Conservation (phyloP, 2,329 filamentous ascomycete genomes). For the Pyricularia grisea region DNA sequence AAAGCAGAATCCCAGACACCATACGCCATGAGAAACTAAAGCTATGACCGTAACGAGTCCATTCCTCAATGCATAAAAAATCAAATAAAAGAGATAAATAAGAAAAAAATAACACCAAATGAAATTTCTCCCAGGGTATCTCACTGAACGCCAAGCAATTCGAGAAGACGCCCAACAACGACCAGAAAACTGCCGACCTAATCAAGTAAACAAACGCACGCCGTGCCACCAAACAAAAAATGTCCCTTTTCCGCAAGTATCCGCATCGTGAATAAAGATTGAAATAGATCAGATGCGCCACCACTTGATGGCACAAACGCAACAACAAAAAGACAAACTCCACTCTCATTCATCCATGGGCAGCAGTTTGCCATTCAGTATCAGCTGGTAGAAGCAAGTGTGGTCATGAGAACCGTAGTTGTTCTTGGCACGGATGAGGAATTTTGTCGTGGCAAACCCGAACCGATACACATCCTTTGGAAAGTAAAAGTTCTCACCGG, state of each 20-base stretch:
- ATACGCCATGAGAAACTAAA: neutral
- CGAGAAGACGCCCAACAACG: neutral
- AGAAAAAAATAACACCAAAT: neutral
- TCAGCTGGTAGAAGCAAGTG: constrained; percentile 58
- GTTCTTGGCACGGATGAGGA: constrained; percentile 44
- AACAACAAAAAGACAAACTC: neutral
- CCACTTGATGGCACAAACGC: neutral
- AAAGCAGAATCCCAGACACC: neutral
- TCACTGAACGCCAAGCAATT: constrained; percentile 2
- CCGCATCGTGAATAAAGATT: neutral
- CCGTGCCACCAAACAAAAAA: neutral
- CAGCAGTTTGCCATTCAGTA: constrained; percentile 40
- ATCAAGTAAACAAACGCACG: neutral
- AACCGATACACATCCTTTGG: constrained; percentile 38
- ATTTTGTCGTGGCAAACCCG: constrained; percentile 36
- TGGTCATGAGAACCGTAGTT: constrained; percentile 50
- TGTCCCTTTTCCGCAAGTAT: neutral
- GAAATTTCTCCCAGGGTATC: constrained; percentile 1
- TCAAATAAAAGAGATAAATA: neutral
- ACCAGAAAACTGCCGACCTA: neutral
- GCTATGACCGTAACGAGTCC: neutral
- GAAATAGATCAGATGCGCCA: neutral
- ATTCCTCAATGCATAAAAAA: neutral
- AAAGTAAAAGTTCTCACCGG: constrained; percentile 40
- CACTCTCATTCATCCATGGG: neutral